phyloP scores from a whole-genome alignment of 1,284 basidiomycete species.

The Phellopilus nigrolimitatus region DNA sequence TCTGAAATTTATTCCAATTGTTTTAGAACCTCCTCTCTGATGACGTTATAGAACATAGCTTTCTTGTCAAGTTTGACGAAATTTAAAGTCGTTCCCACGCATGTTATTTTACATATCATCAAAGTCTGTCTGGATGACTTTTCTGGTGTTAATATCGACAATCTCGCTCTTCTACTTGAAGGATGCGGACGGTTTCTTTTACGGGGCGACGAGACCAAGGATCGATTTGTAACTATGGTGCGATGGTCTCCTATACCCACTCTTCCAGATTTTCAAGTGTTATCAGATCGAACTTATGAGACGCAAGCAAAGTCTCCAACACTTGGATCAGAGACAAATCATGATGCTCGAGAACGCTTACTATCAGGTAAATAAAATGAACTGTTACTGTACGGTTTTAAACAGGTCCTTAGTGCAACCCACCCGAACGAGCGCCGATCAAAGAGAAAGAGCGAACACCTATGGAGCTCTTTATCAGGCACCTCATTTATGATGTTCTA shows the following conservation, averaged over 20 bases:
- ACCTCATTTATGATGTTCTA: conserved; percentile 89
- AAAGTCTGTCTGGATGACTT: conserved; percentile 98
- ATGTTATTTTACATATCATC: conserved; percentile 92
- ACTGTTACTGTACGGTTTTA: not conserved
- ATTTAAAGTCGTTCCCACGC: conserved; percentile 89
- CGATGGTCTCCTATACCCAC: conserved; percentile 21
- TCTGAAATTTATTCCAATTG: conserved; percentile 26
- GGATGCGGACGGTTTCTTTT: conserved; percentile 92
- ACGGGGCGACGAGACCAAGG: conserved; percentile 81
- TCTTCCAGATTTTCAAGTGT: no score
- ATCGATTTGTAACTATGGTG: conserved; percentile 81
- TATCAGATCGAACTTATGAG: conserved; percentile 86
- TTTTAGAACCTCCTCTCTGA: conserved; percentile 5
- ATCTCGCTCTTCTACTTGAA: conserved; percentile 87
- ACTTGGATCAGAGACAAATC: conserved; percentile 87
- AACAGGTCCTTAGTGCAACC: conserved; percentile 71
- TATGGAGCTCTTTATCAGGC: conserved; percentile 90
- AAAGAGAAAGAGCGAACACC: conserved; percentile 83
- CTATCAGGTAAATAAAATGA: conserved; percentile 66
- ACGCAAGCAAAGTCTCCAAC: conserved; percentile 88
- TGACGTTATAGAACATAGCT: conserved; percentile 65
- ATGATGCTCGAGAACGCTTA: conserved; percentile 97
- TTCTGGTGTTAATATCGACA: conserved; percentile 88
- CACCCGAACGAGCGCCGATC: conserved; percentile 86
- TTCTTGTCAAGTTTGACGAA: conserved; percentile 94